These are phyloP conservation scores for Diophrys sp. DNA, from an alignment of 73 alveolate species.

Conservation along the genomic window DNA sequence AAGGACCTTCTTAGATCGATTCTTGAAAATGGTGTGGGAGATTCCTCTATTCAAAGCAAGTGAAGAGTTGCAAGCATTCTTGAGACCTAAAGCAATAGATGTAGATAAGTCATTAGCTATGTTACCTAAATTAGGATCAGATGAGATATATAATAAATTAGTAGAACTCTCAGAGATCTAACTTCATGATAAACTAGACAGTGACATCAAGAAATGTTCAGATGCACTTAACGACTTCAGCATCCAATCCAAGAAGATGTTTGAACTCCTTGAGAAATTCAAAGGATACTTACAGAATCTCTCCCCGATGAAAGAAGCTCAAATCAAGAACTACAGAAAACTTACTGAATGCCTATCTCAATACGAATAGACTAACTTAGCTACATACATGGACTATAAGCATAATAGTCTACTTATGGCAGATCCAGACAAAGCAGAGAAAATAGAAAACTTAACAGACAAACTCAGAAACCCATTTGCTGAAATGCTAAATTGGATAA, in stretches of 20 bases:
- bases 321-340: slow-evolving; percentile 1
- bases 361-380: slow-evolving; percentile 12
- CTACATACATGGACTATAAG: slow-evolving; percentile 5
- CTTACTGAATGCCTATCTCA: background rate
- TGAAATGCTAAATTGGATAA: slow-evolving; percentile 42
- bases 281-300: slow-evolving; percentile 5
- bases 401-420: slow-evolving; percentile 13
- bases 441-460: slow-evolving; percentile 7
- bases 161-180: background rate
- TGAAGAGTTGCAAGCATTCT: slow-evolving; percentile 14
- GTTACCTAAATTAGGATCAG: slow-evolving; percentile 20
- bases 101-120: slow-evolving; percentile 24
- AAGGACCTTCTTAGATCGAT: slow-evolving; percentile 12
- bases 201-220: background rate
- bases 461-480: slow-evolving; percentile 27
- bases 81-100: slow-evolving; percentile 40
- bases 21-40: slow-evolving; percentile 2
- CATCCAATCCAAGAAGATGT: background rate
- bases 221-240: slow-evolving; percentile 4
- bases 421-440: background rate
- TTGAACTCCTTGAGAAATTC: slow-evolving; percentile 6
- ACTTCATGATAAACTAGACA: background rate
- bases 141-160: slow-evolving; percentile 23
- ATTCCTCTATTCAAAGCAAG: slow-evolving; percentile 17
- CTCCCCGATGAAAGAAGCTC: slow-evolving; percentile 2